Evolutionary conservation across 371 early-diverging fungal species (phyloP).

Genomic region (Dipsacomyces acuminosporus): DNA sequence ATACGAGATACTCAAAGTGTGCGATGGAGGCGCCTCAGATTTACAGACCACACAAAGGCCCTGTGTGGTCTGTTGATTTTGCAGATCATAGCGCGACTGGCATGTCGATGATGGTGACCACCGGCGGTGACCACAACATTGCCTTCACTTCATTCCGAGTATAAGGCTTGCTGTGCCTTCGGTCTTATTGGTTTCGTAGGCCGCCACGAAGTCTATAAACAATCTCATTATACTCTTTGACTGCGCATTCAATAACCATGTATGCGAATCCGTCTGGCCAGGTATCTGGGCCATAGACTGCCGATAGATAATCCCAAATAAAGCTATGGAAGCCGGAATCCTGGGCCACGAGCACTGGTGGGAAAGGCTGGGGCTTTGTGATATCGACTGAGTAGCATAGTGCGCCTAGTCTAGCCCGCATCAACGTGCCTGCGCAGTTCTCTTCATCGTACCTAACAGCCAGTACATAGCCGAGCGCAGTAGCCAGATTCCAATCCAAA

Average conservation of each 20-base stretch:
- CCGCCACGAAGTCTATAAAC: too few species aligned
- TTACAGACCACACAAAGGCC: slow-evolving; percentile 9
- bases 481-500: slow-evolving; percentile 41
- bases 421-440: slow-evolving; percentile 3
- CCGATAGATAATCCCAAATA: slow-evolving; percentile 11
- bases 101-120: slow-evolving; percentile 14
- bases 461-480: slow-evolving; percentile 26
- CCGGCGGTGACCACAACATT: slow-evolving; percentile 19
- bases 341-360: slow-evolving; percentile 25
- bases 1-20: slow-evolving; percentile 20
- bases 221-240: slow-evolving; percentile 25
- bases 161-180: too few species aligned
- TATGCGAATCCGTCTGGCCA: slow-evolving; percentile 40
- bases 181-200: too few species aligned
- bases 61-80: slow-evolving; percentile 25
- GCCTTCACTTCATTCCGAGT: slow-evolving; percentile 11
- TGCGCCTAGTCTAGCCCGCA: slow-evolving; percentile 30
- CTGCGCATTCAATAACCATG: slow-evolving; percentile 42
- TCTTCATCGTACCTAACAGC: slow-evolving; percentile 21
- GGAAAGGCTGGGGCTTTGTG: slow-evolving; percentile 22
- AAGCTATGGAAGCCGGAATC: slow-evolving; percentile 26
- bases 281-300: slow-evolving; percentile 8
- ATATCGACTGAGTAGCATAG: slow-evolving; percentile 24
- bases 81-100: neutral
- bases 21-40: slow-evolving; percentile 10